Conservation (phyloP, 495 filamentous ascomycete genomes). For the Glonium stellatum region DNA sequence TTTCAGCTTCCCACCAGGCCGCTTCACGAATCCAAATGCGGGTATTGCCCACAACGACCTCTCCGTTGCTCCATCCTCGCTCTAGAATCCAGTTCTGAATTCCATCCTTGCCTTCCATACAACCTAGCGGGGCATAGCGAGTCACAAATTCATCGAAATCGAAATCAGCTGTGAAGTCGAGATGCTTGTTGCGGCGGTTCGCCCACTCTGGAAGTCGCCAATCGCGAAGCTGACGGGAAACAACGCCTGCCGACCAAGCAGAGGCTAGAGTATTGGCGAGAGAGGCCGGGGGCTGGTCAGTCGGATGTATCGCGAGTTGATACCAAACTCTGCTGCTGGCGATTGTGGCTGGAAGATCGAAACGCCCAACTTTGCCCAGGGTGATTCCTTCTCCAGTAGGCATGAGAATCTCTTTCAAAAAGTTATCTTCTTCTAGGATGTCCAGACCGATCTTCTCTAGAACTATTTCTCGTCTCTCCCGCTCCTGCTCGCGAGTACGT, state of each 20-base stretch:
- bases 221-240: conserved; percentile 83
- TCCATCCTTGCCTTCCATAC: conserved; percentile 82
- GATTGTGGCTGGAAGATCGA: conserved; percentile 62
- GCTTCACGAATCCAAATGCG: conserved; percentile 92
- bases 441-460: conserved; percentile 72
- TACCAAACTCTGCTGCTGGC: conserved; percentile 89
- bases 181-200: conserved; percentile 78
- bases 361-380: conserved; percentile 63
- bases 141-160: conserved; percentile 84
- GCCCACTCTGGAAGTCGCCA: conserved; percentile 97
- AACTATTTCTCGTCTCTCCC: conserved; percentile 72
- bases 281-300: conserved; percentile 70
- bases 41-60: conserved; percentile 82
- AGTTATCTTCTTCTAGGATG: conserved; percentile 67
- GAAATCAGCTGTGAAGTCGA: conserved; percentile 98
- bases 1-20: conserved; percentile 97
- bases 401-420: conserved; percentile 75
- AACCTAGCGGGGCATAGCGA: conserved; percentile 77
- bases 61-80: conserved; percentile 95
- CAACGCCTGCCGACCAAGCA: conserved; percentile 82
- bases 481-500: conserved; percentile 67
- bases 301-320: conserved; percentile 85
- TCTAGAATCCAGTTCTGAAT: conserved; percentile 94
- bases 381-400: conserved; percentile 67
- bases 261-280: conserved; percentile 57